Conservation (phyloP, 331 rosid genomes). For the Prunus yedoensis region DNA sequence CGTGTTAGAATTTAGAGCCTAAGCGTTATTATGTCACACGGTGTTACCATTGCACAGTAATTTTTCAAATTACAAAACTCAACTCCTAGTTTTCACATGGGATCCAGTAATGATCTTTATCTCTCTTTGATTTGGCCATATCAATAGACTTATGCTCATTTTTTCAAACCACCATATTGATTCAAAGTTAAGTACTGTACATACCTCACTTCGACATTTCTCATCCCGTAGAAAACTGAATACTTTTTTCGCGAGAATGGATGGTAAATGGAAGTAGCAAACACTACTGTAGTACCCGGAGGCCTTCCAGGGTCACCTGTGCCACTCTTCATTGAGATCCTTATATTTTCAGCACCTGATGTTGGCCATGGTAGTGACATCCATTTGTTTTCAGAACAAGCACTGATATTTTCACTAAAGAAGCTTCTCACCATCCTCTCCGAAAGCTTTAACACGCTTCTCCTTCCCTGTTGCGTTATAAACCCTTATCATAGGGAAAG, state of each 20-base stretch:
- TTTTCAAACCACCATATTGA: not conserved
- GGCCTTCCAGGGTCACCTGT: conserved; percentile 28
- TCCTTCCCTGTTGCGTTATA: conserved; percentile 32
- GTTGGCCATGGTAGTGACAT: conserved; percentile 2
- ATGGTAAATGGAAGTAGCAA: conserved; percentile 42
- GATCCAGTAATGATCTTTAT: not conserved
- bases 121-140: not conserved
- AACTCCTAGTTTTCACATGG: not conserved
- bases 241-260: conserved; percentile 38
- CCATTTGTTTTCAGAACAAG: conserved; percentile 43
- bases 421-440: conserved; percentile 60
- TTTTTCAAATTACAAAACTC: not conserved
- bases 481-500: too few relatives aligned
- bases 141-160: not conserved
- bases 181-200: not conserved
- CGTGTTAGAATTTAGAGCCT: not conserved
- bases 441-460: conserved; percentile 43
- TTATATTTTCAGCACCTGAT: conserved; percentile 29
- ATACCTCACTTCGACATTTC: conserved; percentile 45
- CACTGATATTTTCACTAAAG: conserved; percentile 31
- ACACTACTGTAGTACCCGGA: conserved; percentile 28
- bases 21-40: not conserved
- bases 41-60: not conserved
- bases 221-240: conserved; percentile 53
- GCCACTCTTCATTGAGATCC: conserved; percentile 31